A percentile compares a stretch with the other conserved stretches of the same genome.
Evolutionary conservation across 2,329 filamentous ascomycete species (phyloP).

Genomic region (Diaporthe humulicola): DNA sequence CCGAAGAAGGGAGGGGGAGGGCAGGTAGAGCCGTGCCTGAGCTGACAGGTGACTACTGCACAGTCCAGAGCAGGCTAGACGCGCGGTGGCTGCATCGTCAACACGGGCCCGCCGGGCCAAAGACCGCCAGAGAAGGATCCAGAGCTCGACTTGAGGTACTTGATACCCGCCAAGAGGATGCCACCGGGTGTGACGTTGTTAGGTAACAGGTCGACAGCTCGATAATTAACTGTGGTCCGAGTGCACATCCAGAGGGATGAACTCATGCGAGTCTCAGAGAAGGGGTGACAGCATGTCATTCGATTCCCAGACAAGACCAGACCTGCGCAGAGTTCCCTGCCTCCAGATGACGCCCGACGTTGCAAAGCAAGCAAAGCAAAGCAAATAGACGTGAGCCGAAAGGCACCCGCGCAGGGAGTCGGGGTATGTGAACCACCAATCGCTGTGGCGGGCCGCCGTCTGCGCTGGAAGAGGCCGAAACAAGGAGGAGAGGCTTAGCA

Average conservation of each 20-base stretch:
- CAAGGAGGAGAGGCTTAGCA: constrained; percentile 32
- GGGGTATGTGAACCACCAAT: neutral
- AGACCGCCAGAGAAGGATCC: constrained; percentile 5
- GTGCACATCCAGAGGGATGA: constrained; percentile 19
- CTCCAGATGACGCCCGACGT: constrained; percentile 25
- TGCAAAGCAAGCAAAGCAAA: constrained; percentile 14
- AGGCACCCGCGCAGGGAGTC: neutral
- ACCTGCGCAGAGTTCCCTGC: constrained; percentile 6
- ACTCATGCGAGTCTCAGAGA: constrained; percentile 30
- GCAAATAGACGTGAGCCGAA: constrained; percentile 20
- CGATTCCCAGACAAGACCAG: constrained; percentile 15
- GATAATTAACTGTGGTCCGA: constrained; percentile 16
- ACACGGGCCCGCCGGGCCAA: constrained; percentile 2
- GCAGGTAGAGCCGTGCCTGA: constrained; percentile 28
- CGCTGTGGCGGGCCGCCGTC: neutral
- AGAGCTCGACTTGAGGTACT: neutral
- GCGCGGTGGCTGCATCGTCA: constrained; percentile 23
- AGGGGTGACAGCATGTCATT: constrained; percentile 28
- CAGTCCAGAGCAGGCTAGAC: constrained; percentile 24
- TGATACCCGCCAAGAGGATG: constrained; percentile 1
- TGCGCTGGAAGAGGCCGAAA: constrained; percentile 26
- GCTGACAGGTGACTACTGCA: constrained; percentile 30
- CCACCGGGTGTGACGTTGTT: constrained; percentile 30
- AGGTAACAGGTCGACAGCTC: constrained; percentile 22
- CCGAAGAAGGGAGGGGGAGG: constrained; percentile 4